Conservation (phyloP, 768 basidiomycete species). For the Exidia glandulosa region DNA sequence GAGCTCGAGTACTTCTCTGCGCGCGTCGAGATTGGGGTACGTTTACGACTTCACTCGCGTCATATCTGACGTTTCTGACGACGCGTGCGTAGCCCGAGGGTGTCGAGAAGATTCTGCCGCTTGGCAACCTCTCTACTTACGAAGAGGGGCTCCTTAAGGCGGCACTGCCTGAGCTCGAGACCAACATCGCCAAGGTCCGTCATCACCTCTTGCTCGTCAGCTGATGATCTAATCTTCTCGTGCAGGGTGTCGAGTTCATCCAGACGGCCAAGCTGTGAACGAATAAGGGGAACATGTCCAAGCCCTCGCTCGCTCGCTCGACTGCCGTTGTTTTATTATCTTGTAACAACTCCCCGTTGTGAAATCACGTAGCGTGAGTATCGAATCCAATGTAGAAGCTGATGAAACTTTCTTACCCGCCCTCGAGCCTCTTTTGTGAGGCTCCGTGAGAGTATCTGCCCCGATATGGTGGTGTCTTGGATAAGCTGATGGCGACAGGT, state of each 20-base stretch:
- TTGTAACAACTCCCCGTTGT: neutral
- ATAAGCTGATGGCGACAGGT: too few relatives aligned
- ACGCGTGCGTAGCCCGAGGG: too few relatives aligned
- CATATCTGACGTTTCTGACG: too few relatives aligned
- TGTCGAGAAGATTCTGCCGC: conserved; percentile 67
- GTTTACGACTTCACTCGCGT: too few relatives aligned
- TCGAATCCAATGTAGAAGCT: too few relatives aligned
- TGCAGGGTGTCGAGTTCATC: conserved; percentile 14
- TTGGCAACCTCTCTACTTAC: conserved; percentile 60
- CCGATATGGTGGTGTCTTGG: too few relatives aligned
- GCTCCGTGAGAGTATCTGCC: too few relatives aligned
- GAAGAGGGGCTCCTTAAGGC: conserved; percentile 72
- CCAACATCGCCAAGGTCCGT: conserved; percentile 55
- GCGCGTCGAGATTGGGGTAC: conserved; percentile 82
- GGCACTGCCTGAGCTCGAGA: conserved; percentile 67
- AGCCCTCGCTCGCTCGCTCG: too few relatives aligned
- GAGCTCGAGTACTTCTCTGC: conserved; percentile 83
- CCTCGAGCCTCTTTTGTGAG: too few relatives aligned
- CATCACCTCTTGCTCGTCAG: neutral
- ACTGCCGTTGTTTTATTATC: neutral
- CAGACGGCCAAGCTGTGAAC: conserved; percentile 12
- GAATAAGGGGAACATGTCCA: too few relatives aligned
- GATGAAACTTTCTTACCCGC: too few relatives aligned
- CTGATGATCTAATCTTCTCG: neutral
- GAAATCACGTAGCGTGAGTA: too few relatives aligned